Evolutionary conservation across 1,284 basidiomycete species (phyloP), one percentile per base, ranked within the genome.

Genomic region (Moniliella sp.): DNA sequence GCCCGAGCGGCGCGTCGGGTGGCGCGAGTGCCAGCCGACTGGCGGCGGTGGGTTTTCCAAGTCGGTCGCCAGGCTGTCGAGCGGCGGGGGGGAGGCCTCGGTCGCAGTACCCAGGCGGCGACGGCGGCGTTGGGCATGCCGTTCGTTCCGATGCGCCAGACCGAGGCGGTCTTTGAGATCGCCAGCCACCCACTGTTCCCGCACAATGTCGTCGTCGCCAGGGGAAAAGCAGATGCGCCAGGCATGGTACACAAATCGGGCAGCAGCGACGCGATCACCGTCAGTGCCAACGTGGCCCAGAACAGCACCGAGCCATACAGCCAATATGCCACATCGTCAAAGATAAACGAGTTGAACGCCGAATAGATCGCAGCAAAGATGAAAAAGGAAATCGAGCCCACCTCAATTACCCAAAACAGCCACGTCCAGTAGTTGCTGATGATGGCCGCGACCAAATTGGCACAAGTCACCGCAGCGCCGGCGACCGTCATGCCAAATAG

Each of bases 401-500:
- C 33, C 35, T 49, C 42, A 23, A 50, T 41, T 9, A 41, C 34
- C 46, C 48, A 54, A 27, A 51, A 50, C 26, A 51, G 37, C 23
- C 31, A 35, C 14, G 47, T 46, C 32, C 31, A 35, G 15, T 27
- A 35, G 12, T 28, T 12, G 11, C 21, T 18, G 18, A 43, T 40
- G 17, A 54, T 25, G 16, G 48, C 50, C 11, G 43, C 47, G 27
- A 51, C 50, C 27, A 54, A 30, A 18, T 93, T 93, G 3, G 83
- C 84, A 1, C 77, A 66, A 33, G 83, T 71, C 38, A 93, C 83
- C 3, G 80, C 81, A 9, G 78, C 70, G 14, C 81, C 76, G 3
- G 78, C 76, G 4, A 84, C 74, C 0, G 83, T 84, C 2, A 84
- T 86, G n/a, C 86, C 86, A 44, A 91, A 77, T 57, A 93, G 82